Conservation (phyloP, 2,329 filamentous ascomycete species). For the Claviceps quebecensis region DNA sequence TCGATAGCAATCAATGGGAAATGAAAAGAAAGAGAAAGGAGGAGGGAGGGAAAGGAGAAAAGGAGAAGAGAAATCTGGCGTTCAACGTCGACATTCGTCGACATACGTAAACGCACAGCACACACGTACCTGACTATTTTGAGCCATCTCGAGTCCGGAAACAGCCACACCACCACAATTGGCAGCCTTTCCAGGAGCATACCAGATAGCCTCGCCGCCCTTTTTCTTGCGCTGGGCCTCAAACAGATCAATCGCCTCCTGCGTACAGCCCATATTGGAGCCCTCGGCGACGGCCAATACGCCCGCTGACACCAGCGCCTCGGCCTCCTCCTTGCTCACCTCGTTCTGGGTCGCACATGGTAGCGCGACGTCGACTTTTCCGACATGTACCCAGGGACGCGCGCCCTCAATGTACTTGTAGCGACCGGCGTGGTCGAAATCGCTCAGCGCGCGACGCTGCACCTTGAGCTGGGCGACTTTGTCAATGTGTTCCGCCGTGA, state of each 20-base stretch:
- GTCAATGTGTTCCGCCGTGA: slow-evolving; percentile 67
- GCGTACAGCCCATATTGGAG: slow-evolving; percentile 97
- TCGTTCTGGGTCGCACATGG: slow-evolving; percentile 97
- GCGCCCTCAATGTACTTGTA: slow-evolving; percentile 81
- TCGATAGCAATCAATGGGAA: no score
- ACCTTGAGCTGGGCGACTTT: slow-evolving; percentile 78
- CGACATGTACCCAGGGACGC: slow-evolving; percentile 83
- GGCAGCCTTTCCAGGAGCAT: slow-evolving; percentile 91
- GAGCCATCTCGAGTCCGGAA: slow-evolving; percentile 95
- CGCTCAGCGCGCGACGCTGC: slow-evolving; percentile 67
- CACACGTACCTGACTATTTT: slow-evolving; percentile 55
- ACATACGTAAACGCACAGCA: no score
- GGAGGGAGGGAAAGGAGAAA: no score
- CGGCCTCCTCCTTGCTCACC: slow-evolving; percentile 80
- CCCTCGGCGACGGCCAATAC: slow-evolving; percentile 85
- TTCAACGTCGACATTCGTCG: no score
- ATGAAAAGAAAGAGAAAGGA: neutral
- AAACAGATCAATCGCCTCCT: slow-evolving; percentile 87
- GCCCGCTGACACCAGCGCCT: slow-evolving; percentile 63
- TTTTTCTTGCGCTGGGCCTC: slow-evolving; percentile 63
- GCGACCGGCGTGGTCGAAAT: slow-evolving; percentile 48
- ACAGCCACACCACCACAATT: slow-evolving; percentile 97
- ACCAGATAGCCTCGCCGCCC: slow-evolving; percentile 67
- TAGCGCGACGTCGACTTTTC: slow-evolving; percentile 78
- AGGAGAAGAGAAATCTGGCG: no score